Evolutionary conservation across 176 grass and related monocot species (phyloP), one percentile per base, ranked within the genome.

Genomic region (Carex pumila): DNA sequence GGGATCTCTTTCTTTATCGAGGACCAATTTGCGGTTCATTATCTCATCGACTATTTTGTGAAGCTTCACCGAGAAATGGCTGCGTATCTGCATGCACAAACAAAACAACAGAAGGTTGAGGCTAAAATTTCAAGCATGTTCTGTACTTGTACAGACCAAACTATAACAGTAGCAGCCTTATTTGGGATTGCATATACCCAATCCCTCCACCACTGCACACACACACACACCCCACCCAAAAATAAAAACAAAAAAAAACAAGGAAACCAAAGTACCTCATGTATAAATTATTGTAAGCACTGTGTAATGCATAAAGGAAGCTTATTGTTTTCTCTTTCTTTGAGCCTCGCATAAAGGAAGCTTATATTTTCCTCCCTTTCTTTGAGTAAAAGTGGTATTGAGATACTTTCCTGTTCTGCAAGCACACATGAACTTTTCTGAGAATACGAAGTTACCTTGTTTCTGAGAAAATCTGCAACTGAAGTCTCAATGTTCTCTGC

Each of bases 31-130:
- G 56, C 31, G 90, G 37, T 80, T 75, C 86, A 91, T 88, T 90
- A 91, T 93, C 84, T 92, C 90, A 49, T 91, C 80, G 34, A 98
- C 92, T 85, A 90, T 93, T 71, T 86, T 91, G 41, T 94, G 86
- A 93, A 98, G 95, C 85, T 98, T 98, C 53, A 92, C 87, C 17
- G 95, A 79, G 62, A 98, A 98, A 85, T 94, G 94, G 85, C 71
- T 98, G 83, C 95, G 89, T 56, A 98, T 98, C 92, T 98, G 87
- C 88, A 85, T 76, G 37, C 67, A 61, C 41, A 83, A 70, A 70
- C 61, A 86, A 22, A 13, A 13, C 25, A 86, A 88, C 18, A 43
- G 39, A 72, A 54, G 4, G 56, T 37, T n/a, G 41, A 57, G 80
- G 73, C 34, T 54, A 0, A 21, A 71, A 8, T 10, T 85, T 65